Conservation (phyloP, 2,329 filamentous ascomycete species). For the Aspergillus arachidicola region DNA sequence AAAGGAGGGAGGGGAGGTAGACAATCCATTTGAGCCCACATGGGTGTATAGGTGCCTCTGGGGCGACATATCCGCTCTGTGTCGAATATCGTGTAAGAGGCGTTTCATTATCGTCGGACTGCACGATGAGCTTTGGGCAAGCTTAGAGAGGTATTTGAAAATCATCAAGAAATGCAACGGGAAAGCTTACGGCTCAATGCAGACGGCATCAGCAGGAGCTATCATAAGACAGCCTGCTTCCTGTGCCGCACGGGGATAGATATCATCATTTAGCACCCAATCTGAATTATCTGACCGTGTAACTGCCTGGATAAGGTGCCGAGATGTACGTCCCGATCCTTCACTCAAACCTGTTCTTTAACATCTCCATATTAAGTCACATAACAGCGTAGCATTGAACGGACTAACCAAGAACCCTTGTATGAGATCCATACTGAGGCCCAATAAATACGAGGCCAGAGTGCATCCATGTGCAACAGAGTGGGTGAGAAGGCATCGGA, state of each 20-base stretch:
- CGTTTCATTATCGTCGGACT: background rate
- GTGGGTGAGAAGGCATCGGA: background rate
- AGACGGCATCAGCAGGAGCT: no score
- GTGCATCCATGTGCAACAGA: background rate
- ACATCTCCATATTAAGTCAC: background rate
- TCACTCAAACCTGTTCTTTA: background rate
- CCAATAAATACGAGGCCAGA: background rate
- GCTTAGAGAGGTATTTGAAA: no score
- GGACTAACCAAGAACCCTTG: background rate
- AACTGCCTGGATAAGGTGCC: background rate
- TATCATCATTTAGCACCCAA: background rate
- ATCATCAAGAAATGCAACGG: no score
- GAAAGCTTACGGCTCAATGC: background rate
- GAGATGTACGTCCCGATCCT: background rate
- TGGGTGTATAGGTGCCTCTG: background rate
- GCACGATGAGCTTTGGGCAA: background rate
- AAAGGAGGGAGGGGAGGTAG: background rate
- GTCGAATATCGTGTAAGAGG: background rate
- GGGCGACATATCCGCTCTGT: background rate
- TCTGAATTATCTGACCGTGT: background rate
- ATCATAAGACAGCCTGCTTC: no score
- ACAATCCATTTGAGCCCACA: background rate
- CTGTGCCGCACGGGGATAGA: background rate
- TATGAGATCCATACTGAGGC: background rate
- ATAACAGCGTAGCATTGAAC: background rate